Evolutionary conservation across 2,329 filamentous ascomycete species (phyloP).

Genomic region (Cladosporium sp.): DNA sequence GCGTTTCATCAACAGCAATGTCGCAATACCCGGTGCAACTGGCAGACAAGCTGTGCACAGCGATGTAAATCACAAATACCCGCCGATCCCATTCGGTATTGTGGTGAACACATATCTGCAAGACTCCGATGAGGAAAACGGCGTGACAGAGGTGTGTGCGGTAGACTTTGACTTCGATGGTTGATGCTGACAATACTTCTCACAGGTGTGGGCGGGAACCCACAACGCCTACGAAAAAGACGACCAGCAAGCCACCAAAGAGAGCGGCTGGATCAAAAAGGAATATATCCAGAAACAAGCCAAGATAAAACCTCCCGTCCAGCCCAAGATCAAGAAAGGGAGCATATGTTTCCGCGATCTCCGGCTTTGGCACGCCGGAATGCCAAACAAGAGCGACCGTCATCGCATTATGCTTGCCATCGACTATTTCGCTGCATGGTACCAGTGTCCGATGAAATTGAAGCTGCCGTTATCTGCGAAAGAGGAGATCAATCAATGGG

Average conservation of each 20-base stretch:
- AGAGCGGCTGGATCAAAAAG: conserved; percentile 29
- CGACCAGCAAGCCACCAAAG: conserved; percentile 23
- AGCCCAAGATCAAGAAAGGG: conserved; percentile 41
- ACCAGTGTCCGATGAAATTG: conserved; percentile 29
- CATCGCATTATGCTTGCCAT: conserved; percentile 45
- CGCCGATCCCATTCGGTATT: conserved; percentile 40
- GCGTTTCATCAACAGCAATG: conserved; percentile 34
- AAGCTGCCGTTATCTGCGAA: conserved; percentile 30
- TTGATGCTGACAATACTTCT: background rate
- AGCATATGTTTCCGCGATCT: conserved; percentile 45
- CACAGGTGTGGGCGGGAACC: conserved; percentile 41
- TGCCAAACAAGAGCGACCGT: conserved; percentile 42
- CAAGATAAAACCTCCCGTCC: conserved; percentile 33
- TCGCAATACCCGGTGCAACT: conserved; percentile 24
- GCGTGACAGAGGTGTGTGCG: conserved; percentile 43
- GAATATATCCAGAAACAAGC: conserved; percentile 32
- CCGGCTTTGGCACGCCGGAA: conserved; percentile 49
- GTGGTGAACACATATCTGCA: conserved; percentile 47
- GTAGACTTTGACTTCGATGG: too few species aligned
- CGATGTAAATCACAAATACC: conserved; percentile 33
- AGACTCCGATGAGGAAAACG: conserved; percentile 43
- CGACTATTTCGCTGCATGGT: conserved; percentile 37
- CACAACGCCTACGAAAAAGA: conserved; percentile 38
- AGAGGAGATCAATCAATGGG: conserved; percentile 31
- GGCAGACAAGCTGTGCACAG: conserved; percentile 32